Base-by-base conservation (phyloP, 441 rosid genomes). In the Erodium moschatum region DNA sequence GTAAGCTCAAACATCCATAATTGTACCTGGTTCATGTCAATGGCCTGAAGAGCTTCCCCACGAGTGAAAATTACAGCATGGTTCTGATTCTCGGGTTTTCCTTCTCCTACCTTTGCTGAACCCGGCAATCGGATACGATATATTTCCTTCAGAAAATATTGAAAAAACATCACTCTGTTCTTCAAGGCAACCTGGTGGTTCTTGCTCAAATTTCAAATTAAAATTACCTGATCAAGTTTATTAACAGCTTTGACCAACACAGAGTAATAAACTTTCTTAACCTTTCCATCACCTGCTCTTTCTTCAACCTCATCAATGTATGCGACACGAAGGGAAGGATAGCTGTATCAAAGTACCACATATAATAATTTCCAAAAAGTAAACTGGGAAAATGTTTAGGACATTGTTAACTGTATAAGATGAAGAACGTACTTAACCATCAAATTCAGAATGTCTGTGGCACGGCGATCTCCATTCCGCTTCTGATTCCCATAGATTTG, bases 271-370 rank as follows among this genome's bases (percentile, higher is more conserved):
- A 88, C 99, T 78, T 84, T 91, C 74, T 87, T 90, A 27, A 74
- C 85, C 75, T 84, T 88, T 48, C 74, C 89, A 27, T 21, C 66
- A 21, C 85, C 85, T 68, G 89, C 96, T 44, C 94, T 83, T 85
- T 89, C 97, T 79, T 94, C 99, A 74, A 89, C 89, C 77, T 89
- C 99, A 44, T 94, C 99, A 68, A 94, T 94, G 70, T 86, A 93
- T 75, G 98, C 98, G 67, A 93, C 96, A 71, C 93, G 94, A 67
- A 91, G 91, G 73, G 97, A 78, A 44, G 99, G 96, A 72, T 94
- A 86, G 78, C 99, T 94, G 83, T 69, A 81, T 71, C 60, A 56
- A 67, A 66, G 70, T 27, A 75, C 58, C 69, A 72, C 20, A 27
- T 73, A 66, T 77, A 67, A 74, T 73, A 66, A 44, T 69, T 16